Evolutionary conservation across 2,329 filamentous ascomycete species (phyloP), one percentile per base, ranked within the genome.

Genomic region (Colletotrichum incanum): DNA sequence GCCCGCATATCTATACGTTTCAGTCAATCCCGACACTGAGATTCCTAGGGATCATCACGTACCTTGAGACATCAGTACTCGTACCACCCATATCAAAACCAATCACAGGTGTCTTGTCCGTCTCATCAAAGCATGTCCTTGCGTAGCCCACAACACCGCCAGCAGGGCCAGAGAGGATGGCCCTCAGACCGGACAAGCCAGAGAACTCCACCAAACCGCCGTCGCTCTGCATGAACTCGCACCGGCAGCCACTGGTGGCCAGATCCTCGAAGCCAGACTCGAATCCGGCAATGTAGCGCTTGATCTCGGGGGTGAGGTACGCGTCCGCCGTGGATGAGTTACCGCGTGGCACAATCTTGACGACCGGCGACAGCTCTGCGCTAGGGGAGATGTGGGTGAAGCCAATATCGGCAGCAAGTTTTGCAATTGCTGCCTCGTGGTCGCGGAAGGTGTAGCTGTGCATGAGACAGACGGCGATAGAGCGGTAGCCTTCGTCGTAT

Each of bases 111-210:
- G 85, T 91, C 75, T 88, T 89, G 43, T 91, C 92, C 12, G 89
- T 83, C 0, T 89, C 86, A 70, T 94, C 92, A 80, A 92, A 94
- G 2, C 90, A 93, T 0, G 93, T 94, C n/a, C 92, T 84, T 2
- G 93, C 92, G 79, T 94, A 94, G 3, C 93, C 93, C 0, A 94
- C 92, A 0, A 94, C 93, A 58, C 93, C 93, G n/a, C 92, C 93
- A n/a, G 93, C 93, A 6, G 93, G 93, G 0, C 93, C 93, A 3
- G 91, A 93, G 0, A 95, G 80, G 50, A 95, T 93, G 0, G 92
- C 92, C 71, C 89, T 87, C 11, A 94, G 80, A 0, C 93, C 93
- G 14, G 90, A 92, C 77, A 94, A 93, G 63, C 86, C 88, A 71
- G 87, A 85, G 3, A 90, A 88, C 74, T 90, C 88, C 0, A 84